These are phyloP conservation scores for Talaromyces albobiverticillius DNA, from an alignment of 2,329 filamentous ascomycete species.

Conservation along the genomic window DNA sequence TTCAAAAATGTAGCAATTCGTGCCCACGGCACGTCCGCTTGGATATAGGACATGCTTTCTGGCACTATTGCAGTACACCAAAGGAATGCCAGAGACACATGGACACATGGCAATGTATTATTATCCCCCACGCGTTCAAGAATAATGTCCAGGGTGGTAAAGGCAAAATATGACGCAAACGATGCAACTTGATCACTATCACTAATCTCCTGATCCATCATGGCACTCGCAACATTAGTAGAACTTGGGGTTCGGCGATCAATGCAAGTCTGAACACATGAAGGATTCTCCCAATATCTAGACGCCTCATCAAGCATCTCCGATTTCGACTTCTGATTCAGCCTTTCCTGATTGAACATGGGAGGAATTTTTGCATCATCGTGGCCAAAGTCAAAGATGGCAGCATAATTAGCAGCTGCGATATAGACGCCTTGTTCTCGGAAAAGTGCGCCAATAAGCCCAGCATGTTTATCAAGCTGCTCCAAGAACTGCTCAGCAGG, in stretches of 20 bases:
- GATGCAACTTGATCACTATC: slow-evolving; percentile 26
- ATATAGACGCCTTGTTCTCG: slow-evolving; percentile 55
- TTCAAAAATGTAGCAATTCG: slow-evolving; percentile 54
- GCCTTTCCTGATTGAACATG: slow-evolving; percentile 25
- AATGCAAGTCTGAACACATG: slow-evolving; percentile 1
- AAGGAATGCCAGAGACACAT: slow-evolving; percentile 55
- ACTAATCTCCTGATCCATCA: slow-evolving; percentile 15
- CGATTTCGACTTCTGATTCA: slow-evolving; percentile 14
- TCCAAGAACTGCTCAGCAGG: slow-evolving; percentile 41
- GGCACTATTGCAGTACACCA: slow-evolving; percentile 40
- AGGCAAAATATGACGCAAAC: slow-evolving; percentile 41
- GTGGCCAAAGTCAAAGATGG: slow-evolving; percentile 55
- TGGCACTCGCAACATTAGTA: background rate
- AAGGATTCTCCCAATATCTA: slow-evolving; percentile 20
- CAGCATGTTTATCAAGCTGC: slow-evolving; percentile 48
- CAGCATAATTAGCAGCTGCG: slow-evolving; percentile 54
- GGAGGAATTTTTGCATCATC: slow-evolving; percentile 30
- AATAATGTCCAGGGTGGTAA: slow-evolving; percentile 42
- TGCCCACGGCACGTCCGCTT: slow-evolving; percentile 50
- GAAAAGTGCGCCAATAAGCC: slow-evolving; percentile 46
- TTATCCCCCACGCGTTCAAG: slow-evolving; percentile 49
- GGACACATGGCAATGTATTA: slow-evolving; percentile 54
- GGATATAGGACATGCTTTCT: slow-evolving; percentile 37
- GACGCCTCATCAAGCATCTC: slow-evolving; percentile 21
- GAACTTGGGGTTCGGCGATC: background rate